Evolutionary conservation across 192 early-diverging fungal species (phyloP), one percentile per base, ranked within the genome.

Genomic region (Coemansia sp.): DNA sequence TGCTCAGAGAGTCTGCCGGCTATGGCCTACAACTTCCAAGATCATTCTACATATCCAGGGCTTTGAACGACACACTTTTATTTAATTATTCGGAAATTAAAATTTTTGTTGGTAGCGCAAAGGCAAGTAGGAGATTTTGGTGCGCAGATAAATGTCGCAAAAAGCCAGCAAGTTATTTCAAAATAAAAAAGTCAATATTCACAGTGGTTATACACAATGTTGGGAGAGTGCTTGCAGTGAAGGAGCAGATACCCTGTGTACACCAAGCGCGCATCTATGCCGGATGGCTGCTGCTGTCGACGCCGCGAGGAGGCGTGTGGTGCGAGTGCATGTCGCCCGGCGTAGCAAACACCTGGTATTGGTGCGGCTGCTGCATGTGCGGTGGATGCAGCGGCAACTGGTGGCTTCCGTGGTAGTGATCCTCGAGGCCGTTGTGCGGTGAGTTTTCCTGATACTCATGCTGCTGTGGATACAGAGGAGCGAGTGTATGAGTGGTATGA

Each of bases 1-100:
- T 75, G 73, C 27, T 75, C 73, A 2, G 73, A 69, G 13, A 65
- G 55, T 3, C 32, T 75, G 23, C 50, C 62, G 37, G 63, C 52
- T 22, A 24, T 35, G 9, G 27, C 22, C 5, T 59, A 58, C 37
- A 69, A 65, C 12, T 14, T 54, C 1, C 29, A 18, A 1, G 73
- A 75, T 18, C 73, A 75, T 48, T 62, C 54, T 10, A 54, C 64
- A 6, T 75, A 75, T 19, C 54, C 59, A 2, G 59, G 67, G 9
- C 38, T 75, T 26, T 70, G 57, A 47, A n/a, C 38, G 24, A 23
- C 12, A 27, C 7, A 43, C 12, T n/a, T 43, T 16, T 43, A 43
- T 43, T 32, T 32, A 32, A 32, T 32, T 32, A 9, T 32, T 32
- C 0, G 32, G 7, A 32, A 32, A 9, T 32, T 9, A 32, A 32